These are phyloP conservation scores for Lichtheimia hyalospora DNA, from an alignment of 371 early-diverging fungal genomes.

Conservation along the genomic window DNA sequence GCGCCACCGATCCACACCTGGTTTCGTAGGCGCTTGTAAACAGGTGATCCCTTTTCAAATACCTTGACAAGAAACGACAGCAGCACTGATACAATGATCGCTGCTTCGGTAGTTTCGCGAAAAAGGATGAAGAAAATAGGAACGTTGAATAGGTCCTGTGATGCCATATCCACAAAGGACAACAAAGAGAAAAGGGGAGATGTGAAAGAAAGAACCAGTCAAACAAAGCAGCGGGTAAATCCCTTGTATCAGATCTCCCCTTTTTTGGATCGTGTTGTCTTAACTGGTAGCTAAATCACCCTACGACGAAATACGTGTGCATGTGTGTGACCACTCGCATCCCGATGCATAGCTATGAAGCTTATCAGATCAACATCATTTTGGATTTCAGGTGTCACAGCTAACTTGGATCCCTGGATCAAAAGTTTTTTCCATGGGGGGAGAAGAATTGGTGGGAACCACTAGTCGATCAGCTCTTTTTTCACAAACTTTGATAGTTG, in stretches of 20 bases:
- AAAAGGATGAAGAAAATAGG: slow-evolving; percentile 85
- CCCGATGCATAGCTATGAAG: neutral
- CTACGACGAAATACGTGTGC: too few relatives aligned
- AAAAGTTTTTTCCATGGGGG: neutral
- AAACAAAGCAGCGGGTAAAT: too few relatives aligned
- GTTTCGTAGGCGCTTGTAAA: slow-evolving; percentile 52
- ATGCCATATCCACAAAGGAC: slow-evolving; percentile 7
- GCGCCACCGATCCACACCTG: slow-evolving; percentile 69
- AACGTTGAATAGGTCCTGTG: slow-evolving; percentile 63
- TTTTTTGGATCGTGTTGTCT: neutral
- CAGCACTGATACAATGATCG: slow-evolving; percentile 80
- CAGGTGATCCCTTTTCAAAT: slow-evolving; percentile 40
- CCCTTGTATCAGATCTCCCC: neutral
- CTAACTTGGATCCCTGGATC: neutral
- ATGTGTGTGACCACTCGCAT: too few relatives aligned
- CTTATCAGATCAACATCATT: neutral
- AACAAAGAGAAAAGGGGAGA: slow-evolving; percentile 1
- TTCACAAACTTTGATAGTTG: neutral
- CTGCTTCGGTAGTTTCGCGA: slow-evolving; percentile 82
- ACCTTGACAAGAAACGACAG: slow-evolving; percentile 69
- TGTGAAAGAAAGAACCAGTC: slow-evolving; percentile 1
- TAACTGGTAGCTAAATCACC: neutral
- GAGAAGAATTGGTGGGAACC: too few relatives aligned
- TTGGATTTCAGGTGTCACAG: neutral
- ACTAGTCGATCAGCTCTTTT: neutral